Conservation (phyloP, 2,329 filamentous ascomycete species). For the Diaporthe destruens region DNA sequence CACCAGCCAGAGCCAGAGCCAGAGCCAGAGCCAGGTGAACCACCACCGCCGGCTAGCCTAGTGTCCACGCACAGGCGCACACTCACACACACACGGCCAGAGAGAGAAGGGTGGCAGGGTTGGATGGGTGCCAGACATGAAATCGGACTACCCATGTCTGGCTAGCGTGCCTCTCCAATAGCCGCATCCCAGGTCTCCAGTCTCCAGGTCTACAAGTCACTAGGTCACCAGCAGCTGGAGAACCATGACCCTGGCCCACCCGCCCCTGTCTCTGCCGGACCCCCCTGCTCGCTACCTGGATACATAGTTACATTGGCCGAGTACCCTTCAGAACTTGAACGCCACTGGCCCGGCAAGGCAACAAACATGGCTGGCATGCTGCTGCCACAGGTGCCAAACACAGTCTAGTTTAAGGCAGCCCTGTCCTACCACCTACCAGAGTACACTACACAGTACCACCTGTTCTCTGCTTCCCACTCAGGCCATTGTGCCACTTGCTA, state of each 20-base stretch:
- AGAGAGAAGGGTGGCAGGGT: neutral
- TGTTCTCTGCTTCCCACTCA: neutral
- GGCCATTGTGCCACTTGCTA: neutral
- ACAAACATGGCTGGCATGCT: neutral
- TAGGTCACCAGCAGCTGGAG: constrained; percentile 3
- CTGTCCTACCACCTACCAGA: neutral
- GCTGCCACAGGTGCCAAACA: neutral
- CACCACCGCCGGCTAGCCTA: neutral
- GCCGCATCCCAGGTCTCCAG: constrained; percentile 25
- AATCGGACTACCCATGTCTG: constrained; percentile 14
- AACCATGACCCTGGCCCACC: constrained; percentile 26
- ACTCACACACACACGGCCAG: too few species aligned
- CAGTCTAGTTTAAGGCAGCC: neutral
- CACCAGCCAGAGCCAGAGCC: neutral
- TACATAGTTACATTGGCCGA: neutral
- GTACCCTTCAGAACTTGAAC: neutral
- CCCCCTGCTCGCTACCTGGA: neutral
- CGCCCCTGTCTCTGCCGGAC: neutral
- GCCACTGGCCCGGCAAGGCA: constrained; percentile 1
- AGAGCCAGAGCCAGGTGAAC: constrained; percentile 14
- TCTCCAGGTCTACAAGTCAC: constrained; percentile 10
- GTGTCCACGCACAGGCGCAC: neutral
- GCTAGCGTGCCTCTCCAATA: constrained; percentile 4
- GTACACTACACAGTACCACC: too few species aligned
- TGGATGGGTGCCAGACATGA: constrained; percentile 3